phyloP scores from a whole-genome alignment of 257 asterid species.

The Gentiana macrophylla region DNA sequence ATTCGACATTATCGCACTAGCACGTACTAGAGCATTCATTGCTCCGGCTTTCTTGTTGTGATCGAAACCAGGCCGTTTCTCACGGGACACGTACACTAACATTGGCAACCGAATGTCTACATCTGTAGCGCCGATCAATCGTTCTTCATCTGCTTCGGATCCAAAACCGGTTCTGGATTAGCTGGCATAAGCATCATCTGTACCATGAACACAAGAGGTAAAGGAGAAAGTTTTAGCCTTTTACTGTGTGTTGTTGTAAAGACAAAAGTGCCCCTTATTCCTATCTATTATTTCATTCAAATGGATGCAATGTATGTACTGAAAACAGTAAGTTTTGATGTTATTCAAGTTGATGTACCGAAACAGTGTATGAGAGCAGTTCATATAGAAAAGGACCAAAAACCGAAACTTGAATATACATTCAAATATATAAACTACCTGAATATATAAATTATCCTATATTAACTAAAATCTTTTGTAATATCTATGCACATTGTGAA shows the following conservation, averaged over 20 bases:
- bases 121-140: conserved; percentile 45
- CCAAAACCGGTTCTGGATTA: conserved; percentile 62
- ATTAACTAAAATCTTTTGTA: not conserved
- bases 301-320: no score
- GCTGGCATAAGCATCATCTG: conserved; percentile 92
- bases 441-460: not conserved
- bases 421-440: no score
- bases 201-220: conserved; percentile 2
- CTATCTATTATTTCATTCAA: no score
- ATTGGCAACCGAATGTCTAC: conserved; percentile 79
- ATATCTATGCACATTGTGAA: not conserved
- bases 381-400: no score
- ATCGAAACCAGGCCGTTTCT: conserved; percentile 65
- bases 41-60: conserved; percentile 98
- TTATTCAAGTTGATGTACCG: no score
- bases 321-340: no score
- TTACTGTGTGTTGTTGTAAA: no score
- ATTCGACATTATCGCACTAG: conserved; percentile 86
- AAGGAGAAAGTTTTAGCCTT: no score
- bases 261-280: no score
- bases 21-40: conserved; percentile 87
- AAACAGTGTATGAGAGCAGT: no score
- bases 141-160: conserved; percentile 46
- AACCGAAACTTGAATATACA: no score
- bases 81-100: conserved; percentile 92